These are phyloP conservation scores for Forsythia suspensa DNA, from an alignment of 257 asterid species.

Conservation along the genomic window DNA sequence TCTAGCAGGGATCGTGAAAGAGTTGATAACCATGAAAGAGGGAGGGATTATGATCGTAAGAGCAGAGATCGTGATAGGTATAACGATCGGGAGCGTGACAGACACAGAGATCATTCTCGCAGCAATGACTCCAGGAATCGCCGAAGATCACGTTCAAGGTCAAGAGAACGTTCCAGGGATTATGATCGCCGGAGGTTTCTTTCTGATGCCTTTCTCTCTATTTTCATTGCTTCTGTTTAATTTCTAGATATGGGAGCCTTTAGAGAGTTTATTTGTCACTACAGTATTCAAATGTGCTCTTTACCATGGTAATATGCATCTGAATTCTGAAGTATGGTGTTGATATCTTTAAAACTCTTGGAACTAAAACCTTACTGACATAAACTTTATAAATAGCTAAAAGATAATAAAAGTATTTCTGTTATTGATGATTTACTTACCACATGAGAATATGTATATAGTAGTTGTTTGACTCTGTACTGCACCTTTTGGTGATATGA, in stretches of 20 bases:
- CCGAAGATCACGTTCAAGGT: constrained; percentile 85
- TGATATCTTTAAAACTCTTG: too few relatives aligned
- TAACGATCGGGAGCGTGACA: constrained; percentile 58
- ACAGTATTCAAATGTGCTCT: neutral
- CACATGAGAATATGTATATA: too few relatives aligned
- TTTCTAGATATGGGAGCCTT: neutral
- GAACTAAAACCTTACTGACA: too few relatives aligned
- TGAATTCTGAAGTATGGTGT: neutral
- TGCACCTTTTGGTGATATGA: too few relatives aligned
- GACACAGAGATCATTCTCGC: constrained; percentile 69
- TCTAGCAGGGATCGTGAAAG: constrained; percentile 70
- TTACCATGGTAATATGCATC: neutral
- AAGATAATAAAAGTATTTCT: too few relatives aligned
- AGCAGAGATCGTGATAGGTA: constrained; percentile 68
- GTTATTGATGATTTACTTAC: too few relatives aligned
- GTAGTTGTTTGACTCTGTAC: too few relatives aligned
- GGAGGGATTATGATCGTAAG: constrained; percentile 63
- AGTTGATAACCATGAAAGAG: constrained; percentile 60
- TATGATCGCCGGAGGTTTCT: constrained; percentile 85
- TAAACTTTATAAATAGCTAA: too few relatives aligned
- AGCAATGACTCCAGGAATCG: constrained; percentile 75
- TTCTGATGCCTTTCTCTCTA: neutral
- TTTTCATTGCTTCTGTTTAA: neutral
- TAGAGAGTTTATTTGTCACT: neutral
- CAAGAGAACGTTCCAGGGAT: constrained; percentile 82